A percentile compares a stretch with the other conserved stretches of the same genome.
Evolutionary conservation across 1,139 yeast genomes (phyloP).

Genomic region (Yamadazyma kanchanaburiensis): DNA sequence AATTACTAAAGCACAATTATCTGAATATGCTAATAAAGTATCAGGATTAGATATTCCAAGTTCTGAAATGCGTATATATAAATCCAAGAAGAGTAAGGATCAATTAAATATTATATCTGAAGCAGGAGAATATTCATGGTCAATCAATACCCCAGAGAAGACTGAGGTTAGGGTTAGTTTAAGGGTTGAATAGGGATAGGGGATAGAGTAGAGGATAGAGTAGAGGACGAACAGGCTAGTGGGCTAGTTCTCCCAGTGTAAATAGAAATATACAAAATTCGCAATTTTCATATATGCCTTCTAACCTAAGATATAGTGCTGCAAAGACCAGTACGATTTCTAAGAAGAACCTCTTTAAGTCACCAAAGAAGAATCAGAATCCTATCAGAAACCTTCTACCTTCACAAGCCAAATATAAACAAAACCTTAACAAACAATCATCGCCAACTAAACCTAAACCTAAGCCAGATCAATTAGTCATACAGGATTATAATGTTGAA

Average conservation of each 20-base stretch:
- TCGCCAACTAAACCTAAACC: conserved; percentile 5
- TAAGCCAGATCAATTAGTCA: conserved; percentile 13
- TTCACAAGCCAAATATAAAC: conserved; percentile 21
- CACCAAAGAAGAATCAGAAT: conserved; percentile 21
- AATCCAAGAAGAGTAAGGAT: conserved; percentile 11
- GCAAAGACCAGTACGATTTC: conserved; percentile 38
- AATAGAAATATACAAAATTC: conserved; percentile 7
- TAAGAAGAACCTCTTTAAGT: conserved; percentile 17
- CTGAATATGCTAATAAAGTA: conserved; percentile 21
- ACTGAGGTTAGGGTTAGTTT: conserved; percentile 8
- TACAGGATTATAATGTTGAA: conserved; percentile 36
- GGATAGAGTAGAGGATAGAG: too few species aligned
- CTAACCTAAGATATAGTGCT: conserved; percentile 36
- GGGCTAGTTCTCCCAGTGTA: too few species aligned
- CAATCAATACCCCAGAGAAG: conserved; percentile 11
- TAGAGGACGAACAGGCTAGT: too few species aligned
- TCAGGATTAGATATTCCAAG: conserved; percentile 32
- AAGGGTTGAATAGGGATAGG: too few species aligned
- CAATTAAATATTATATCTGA: conserved; percentile 18
- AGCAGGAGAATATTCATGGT: conserved; percentile 28
- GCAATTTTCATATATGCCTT: conserved; percentile 15
- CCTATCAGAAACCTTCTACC: conserved; percentile 24
- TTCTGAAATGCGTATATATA: conserved; percentile 17
- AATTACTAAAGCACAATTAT: conserved; percentile 23
- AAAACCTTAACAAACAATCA: conserved; percentile 14